Conservation (phyloP, 129 eudicot genomes). For the Solidago caesia region DNA sequence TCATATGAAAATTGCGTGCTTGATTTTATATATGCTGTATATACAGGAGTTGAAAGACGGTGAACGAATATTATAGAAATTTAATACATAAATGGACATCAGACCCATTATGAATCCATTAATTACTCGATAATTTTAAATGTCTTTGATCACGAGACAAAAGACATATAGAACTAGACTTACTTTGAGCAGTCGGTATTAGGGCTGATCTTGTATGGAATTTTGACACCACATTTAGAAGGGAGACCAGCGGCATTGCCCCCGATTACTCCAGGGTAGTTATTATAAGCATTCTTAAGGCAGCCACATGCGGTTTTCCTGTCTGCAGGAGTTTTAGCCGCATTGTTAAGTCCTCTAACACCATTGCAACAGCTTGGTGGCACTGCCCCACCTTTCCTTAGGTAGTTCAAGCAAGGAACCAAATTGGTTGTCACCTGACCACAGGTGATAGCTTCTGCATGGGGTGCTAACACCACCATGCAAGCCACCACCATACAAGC, state of each 20-base stretch:
- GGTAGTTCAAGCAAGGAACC: slow-evolving; percentile 32
- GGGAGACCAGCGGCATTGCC: slow-evolving; percentile 41
- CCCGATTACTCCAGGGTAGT: not conserved
- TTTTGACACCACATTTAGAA: slow-evolving; percentile 39
- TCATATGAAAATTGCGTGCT: not conserved
- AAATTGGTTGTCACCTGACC: slow-evolving; percentile 22
- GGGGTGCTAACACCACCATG: slow-evolving; percentile 45
- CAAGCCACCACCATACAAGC: slow-evolving; percentile 34
- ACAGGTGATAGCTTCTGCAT: slow-evolving; percentile 33
- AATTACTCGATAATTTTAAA: too few relatives aligned
- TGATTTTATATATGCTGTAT: not conserved
- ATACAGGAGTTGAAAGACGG: too few relatives aligned
- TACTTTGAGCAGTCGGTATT: slow-evolving; percentile 44
- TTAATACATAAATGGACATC: too few relatives aligned
- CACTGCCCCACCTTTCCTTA: not conserved
- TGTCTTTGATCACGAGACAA: too few relatives aligned
- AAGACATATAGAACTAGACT: not conserved
- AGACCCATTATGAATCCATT: not conserved
- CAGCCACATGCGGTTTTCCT: slow-evolving; percentile 35
- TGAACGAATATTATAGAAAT: too few relatives aligned
- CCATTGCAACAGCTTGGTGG: slow-evolving; percentile 36
- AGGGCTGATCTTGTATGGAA: slow-evolving; percentile 61
- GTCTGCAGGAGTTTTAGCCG: slow-evolving; percentile 37
- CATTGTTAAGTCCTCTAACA: slow-evolving; percentile 30
- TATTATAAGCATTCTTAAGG: not conserved